phyloP scores from a whole-genome alignment of 208 protist genomes.

The Entamoeba moshkovskii region DNA sequence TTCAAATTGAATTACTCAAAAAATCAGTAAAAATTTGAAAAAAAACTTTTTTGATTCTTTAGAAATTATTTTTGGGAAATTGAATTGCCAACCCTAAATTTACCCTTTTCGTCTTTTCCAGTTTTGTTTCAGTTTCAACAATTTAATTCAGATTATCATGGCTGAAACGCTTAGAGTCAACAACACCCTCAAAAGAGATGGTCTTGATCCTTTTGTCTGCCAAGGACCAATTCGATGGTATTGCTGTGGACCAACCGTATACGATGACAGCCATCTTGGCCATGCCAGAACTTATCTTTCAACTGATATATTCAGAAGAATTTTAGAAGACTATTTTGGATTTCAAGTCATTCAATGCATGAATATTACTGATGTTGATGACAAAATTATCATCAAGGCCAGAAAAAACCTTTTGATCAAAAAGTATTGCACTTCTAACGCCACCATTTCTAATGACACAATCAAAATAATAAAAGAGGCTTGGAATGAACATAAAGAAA shows the following conservation, averaged over 20 bases:
- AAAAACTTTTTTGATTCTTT: too few species aligned
- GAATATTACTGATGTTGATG: slow-evolving; percentile 97
- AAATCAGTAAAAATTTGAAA: too few species aligned
- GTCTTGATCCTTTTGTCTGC: neutral
- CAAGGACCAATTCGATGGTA: slow-evolving; percentile 44
- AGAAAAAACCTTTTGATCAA: neutral
- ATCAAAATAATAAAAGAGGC: slow-evolving; percentile 15
- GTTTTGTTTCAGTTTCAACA: too few species aligned
- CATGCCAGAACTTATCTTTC: slow-evolving; percentile 86
- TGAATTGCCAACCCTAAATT: too few species aligned
- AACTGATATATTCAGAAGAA: slow-evolving; percentile 84
- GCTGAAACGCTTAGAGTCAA: neutral
- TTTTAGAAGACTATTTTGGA: slow-evolving; percentile 82
- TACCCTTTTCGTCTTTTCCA: too few species aligned
- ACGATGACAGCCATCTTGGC: slow-evolving; percentile 83
- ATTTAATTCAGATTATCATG: neutral
- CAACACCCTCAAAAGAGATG: neutral
- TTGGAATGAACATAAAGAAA: slow-evolving; percentile 20
- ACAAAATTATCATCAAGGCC: slow-evolving; percentile 67
- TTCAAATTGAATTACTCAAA: too few species aligned
- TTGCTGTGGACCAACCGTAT: slow-evolving; percentile 89
- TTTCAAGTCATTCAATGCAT: slow-evolving; percentile 71
- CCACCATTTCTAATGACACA: neutral
- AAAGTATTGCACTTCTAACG: neutral
- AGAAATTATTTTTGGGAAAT: too few species aligned